phyloP scores from a whole-genome alignment of 2,329 filamentous ascomycete species.

The Ceratocystis cacaofunesta region DNA sequence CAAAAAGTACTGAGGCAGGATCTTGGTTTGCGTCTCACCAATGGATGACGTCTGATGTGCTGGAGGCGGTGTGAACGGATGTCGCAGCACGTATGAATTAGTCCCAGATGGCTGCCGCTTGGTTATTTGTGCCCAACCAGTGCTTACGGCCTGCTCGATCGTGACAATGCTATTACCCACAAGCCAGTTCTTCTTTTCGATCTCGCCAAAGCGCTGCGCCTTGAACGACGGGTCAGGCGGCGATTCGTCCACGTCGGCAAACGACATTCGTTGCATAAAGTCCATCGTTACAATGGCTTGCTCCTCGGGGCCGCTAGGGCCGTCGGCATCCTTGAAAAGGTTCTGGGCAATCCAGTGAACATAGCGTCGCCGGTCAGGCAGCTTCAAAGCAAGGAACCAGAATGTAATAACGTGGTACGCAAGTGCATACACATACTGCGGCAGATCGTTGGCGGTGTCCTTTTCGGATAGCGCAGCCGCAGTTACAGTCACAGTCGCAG shows the following conservation, averaged over 20 bases:
- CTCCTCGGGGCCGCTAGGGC: slow-evolving; percentile 63
- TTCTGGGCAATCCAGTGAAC: slow-evolving; percentile 85
- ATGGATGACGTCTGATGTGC: slow-evolving; percentile 34
- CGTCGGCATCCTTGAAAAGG: slow-evolving; percentile 63
- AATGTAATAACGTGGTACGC: slow-evolving; percentile 93
- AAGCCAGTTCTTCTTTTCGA: slow-evolving; percentile 54
- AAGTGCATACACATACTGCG: slow-evolving; percentile 84
- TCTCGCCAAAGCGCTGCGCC: slow-evolving; percentile 47
- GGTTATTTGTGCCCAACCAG: slow-evolving; percentile 55
- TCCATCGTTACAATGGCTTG: slow-evolving; percentile 89
- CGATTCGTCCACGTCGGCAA: slow-evolving; percentile 71
- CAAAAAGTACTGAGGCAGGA: slow-evolving; percentile 60
- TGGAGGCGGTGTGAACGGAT: slow-evolving; percentile 44
- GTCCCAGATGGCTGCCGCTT: slow-evolving; percentile 58
- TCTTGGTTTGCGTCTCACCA: slow-evolving; percentile 39
- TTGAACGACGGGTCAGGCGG: slow-evolving; percentile 51
- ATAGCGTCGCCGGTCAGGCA: slow-evolving; percentile 67
- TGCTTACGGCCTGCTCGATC: slow-evolving; percentile 52
- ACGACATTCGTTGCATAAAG: slow-evolving; percentile 81
- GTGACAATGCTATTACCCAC: slow-evolving; percentile 61
- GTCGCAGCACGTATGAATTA: slow-evolving; percentile 43
- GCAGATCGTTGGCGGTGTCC: slow-evolving; percentile 52
- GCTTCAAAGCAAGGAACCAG: slow-evolving; percentile 85
- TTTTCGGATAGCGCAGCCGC: slow-evolving; percentile 19
- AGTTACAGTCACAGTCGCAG: slow-evolving; percentile 7